A percentile compares a stretch with the other conserved stretches of the same genome.
Conservation (phyloP, 768 basidiomycete species). For the Thelephora aurantiotincta region DNA sequence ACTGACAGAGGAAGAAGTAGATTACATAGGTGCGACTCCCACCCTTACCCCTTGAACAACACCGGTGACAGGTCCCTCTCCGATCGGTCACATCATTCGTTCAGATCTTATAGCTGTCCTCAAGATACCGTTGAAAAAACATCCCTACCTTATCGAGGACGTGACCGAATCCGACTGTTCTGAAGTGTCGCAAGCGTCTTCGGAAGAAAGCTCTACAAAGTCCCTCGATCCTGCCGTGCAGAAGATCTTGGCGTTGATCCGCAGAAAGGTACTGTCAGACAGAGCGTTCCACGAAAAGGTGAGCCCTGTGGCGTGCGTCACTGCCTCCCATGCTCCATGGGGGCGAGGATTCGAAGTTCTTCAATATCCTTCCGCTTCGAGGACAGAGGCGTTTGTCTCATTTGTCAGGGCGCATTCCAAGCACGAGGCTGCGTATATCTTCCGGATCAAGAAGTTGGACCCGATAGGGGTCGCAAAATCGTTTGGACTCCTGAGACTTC, state of each 20-base stretch:
- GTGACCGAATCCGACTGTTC: no score
- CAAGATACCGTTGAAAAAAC: conserved; percentile 70
- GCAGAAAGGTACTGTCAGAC: conserved; percentile 51
- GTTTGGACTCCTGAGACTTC: conserved; percentile 79
- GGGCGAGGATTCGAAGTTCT: no score
- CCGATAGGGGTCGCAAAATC: conserved; percentile 71
- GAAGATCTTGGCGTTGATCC: conserved; percentile 35
- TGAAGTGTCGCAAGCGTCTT: neutral
- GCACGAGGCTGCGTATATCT: conserved; percentile 96
- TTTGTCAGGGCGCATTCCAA: conserved; percentile 91
- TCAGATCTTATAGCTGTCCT: conserved; percentile 81
- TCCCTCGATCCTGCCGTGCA: conserved; percentile 33
- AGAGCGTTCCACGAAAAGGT: conserved; percentile 81
- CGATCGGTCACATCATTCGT: no score
- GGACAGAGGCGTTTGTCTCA: conserved; percentile 85
- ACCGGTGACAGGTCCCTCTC: no score
- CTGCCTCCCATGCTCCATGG: no score
- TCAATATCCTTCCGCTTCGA: conserved; percentile 32
- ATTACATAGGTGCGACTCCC: conserved; percentile 80
- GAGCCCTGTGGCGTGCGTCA: neutral
- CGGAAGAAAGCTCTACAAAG: conserved; percentile 19
- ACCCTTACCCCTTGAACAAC: no score
- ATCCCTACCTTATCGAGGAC: conserved; percentile 39
- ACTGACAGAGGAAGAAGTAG: conserved; percentile 63
- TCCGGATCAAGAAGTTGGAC: conserved; percentile 81